Conservation (phyloP, 352 stramenopile species). For the Stramenopiles sp. region DNA sequence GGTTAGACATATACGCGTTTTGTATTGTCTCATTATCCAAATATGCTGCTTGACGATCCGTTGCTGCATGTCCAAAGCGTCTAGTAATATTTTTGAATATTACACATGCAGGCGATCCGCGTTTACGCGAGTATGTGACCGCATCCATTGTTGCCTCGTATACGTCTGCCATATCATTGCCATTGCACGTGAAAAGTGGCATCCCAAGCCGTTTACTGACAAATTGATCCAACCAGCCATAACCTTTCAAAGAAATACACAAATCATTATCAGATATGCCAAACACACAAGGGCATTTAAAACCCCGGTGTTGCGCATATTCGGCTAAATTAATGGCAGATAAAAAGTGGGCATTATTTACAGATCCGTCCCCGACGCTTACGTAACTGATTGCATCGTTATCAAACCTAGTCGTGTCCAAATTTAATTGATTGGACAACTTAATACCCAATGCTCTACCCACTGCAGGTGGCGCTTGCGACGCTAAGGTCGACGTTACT, state of each 20-base stretch:
- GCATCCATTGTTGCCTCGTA: conserved; percentile 36
- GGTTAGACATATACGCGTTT: background rate
- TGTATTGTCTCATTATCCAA: conserved; percentile 25
- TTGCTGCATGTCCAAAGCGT: conserved; percentile 49
- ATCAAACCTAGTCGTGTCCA: too few species aligned
- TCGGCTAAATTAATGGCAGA: conserved; percentile 36
- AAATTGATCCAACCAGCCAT: conserved; percentile 28
- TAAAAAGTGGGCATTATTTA: conserved; percentile 50
- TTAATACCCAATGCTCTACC: conserved; percentile 38
- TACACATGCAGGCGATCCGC: conserved; percentile 31
- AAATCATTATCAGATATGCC: conserved; percentile 44
- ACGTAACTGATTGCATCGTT: conserved; percentile 36
- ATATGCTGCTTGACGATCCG: conserved; percentile 42
- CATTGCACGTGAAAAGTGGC: conserved; percentile 32
- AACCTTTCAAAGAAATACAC: conserved; percentile 37
- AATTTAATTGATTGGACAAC: background rate
- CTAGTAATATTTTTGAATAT: conserved; percentile 33
- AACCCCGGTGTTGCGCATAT: conserved; percentile 34
- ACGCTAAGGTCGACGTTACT: conserved; percentile 40
- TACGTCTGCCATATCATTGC: conserved; percentile 34
- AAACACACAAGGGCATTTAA: conserved; percentile 45
- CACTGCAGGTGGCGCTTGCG: conserved; percentile 40
- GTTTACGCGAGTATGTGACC: conserved; percentile 29
- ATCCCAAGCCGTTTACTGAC: conserved; percentile 19
- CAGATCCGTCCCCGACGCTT: conserved; percentile 42